Conservation (phyloP, 345 rosid species). For the Corymbia maculata region DNA sequence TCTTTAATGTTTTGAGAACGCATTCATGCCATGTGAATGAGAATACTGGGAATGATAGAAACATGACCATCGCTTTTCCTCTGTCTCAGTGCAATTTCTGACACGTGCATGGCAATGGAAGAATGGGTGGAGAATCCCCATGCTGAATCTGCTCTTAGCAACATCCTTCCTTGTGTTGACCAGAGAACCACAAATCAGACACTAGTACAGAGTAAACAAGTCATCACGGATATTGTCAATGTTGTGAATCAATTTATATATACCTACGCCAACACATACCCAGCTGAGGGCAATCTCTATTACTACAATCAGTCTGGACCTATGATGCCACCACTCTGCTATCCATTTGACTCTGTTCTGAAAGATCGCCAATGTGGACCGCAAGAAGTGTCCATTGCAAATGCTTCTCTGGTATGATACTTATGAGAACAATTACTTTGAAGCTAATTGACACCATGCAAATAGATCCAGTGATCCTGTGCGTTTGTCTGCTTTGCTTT, state of each 20-base stretch:
- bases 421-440: not conserved
- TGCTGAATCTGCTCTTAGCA: slow-evolving; percentile 79
- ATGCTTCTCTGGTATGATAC: slow-evolving; percentile 67
- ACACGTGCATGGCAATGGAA: slow-evolving; percentile 87
- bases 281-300: slow-evolving; percentile 31
- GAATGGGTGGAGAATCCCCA: slow-evolving; percentile 94
- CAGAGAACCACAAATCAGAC: slow-evolving; percentile 79
- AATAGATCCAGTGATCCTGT: not conserved
- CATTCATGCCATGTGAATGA: not conserved
- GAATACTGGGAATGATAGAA: not conserved
- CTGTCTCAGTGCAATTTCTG: slow-evolving; percentile 60
- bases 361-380: slow-evolving; percentile 51
- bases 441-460: not conserved
- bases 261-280: slow-evolving; percentile 69
- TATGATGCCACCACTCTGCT: slow-evolving; percentile 81
- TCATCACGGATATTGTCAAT: slow-evolving; percentile 64
- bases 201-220: slow-evolving; percentile 84
- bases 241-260: slow-evolving; percentile 80
- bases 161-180: slow-evolving; percentile 95
- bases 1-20: not conserved
- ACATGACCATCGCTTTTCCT: not conserved
- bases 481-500: not conserved
- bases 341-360: slow-evolving; percentile 55
- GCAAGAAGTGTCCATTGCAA: slow-evolving; percentile 62
- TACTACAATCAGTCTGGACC: slow-evolving; percentile 91